These are phyloP conservation scores for Aegilops bicornis DNA, from an alignment of 176 grass and related monocot species.

Conservation along the genomic window DNA sequence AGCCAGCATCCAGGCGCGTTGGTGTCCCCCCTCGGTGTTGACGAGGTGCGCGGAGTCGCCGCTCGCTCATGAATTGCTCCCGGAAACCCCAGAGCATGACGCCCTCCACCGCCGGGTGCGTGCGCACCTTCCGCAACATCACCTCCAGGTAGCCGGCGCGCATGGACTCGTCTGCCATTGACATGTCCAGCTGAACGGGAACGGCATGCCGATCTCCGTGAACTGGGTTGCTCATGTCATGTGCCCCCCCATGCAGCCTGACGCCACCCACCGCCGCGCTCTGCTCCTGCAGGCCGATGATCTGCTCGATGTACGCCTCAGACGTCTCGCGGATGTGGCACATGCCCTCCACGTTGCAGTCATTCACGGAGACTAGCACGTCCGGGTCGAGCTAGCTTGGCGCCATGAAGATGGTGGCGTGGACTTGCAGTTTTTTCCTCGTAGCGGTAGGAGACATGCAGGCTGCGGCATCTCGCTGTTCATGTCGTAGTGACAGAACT, in stretches of 20 bases:
- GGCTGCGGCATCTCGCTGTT: constrained; percentile 73
- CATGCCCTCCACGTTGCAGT: constrained; percentile 80
- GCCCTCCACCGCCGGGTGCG: constrained; percentile 81
- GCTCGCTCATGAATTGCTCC: constrained; percentile 70
- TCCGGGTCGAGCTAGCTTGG: constrained; percentile 27
- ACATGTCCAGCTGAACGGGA: constrained; percentile 91
- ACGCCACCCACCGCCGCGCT: constrained; percentile 63
- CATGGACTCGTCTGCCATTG: constrained; percentile 65
- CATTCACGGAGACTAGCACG: constrained; percentile 70
- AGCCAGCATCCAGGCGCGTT: constrained; percentile 61
- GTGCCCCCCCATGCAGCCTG: constrained; percentile 61
- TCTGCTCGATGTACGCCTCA: constrained; percentile 61
- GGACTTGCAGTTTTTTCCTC: constrained; percentile 60
- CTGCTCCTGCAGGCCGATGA: constrained; percentile 66
- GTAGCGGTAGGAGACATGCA: constrained; percentile 74
- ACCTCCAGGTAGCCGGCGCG: constrained; percentile 85
- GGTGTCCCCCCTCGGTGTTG: constrained; percentile 63
- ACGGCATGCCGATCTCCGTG: constrained; percentile 55
- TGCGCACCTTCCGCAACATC: constrained; percentile 66
- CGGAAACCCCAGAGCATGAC: constrained; percentile 88
- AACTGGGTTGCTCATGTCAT: constrained; percentile 47
- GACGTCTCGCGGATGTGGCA: constrained; percentile 47
- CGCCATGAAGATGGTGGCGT: constrained; percentile 60
- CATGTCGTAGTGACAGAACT: constrained; percentile 77
- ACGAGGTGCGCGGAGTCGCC: constrained; percentile 9